These are phyloP conservation scores for Xylaria sp. DNA, from an alignment of 2,329 filamentous ascomycete genomes.

Conservation along the genomic window DNA sequence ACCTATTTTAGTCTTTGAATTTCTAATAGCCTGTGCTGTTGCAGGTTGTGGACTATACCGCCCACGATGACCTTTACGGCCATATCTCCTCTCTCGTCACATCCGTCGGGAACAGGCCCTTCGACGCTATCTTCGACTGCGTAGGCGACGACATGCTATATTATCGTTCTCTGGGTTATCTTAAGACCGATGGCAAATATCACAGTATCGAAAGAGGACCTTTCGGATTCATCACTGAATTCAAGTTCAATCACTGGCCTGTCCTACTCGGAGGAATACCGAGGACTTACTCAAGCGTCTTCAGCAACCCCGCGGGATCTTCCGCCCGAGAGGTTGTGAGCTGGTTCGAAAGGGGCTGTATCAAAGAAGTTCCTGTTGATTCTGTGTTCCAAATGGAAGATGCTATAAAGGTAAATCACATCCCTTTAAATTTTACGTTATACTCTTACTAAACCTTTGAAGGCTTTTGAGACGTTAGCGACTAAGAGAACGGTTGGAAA, in stretches of 20 bases:
- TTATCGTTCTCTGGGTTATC: conserved; percentile 38
- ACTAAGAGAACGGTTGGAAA: conserved; percentile 38
- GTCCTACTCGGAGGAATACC: conserved; percentile 39
- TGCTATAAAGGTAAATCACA: conserved; percentile 31
- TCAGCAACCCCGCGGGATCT: conserved; percentile 30
- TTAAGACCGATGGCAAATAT: conserved; percentile 39
- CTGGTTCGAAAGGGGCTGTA: conserved; percentile 27
- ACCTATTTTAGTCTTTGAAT: neutral
- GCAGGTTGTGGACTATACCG: conserved; percentile 43
- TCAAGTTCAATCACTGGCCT: conserved; percentile 38
- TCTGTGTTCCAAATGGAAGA: conserved; percentile 38
- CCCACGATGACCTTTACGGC: conserved; percentile 35
- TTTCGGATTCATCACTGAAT: conserved; percentile 34
- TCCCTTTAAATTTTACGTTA: neutral
- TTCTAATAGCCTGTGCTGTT: neutral
- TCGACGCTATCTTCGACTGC: conserved; percentile 42
- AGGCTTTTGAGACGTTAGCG: conserved; percentile 37
- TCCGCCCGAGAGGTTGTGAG: conserved; percentile 29
- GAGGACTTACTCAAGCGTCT: conserved; percentile 32
- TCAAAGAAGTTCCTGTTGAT: conserved; percentile 38
- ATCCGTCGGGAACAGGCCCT: conserved; percentile 16
- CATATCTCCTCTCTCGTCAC: conserved; percentile 32
- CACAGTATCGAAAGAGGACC: conserved; percentile 39
- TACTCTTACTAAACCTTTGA: conserved; percentile 5
- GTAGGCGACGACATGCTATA: conserved; percentile 42